Evolutionary conservation across 148 eudicot genomes (phyloP).

Genomic region (Persicaria maculosa): DNA sequence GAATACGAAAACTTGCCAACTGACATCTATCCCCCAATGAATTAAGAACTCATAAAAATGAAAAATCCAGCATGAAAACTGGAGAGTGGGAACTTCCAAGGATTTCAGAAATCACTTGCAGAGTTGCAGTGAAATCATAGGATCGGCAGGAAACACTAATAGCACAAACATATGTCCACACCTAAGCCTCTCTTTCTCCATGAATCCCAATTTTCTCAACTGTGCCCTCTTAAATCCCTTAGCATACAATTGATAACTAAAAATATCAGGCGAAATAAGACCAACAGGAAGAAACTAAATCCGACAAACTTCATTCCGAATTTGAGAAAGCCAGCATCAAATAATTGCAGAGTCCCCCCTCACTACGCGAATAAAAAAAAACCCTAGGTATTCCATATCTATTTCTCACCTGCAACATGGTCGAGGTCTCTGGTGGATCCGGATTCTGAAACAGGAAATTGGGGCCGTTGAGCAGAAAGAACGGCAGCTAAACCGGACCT

Average conservation of each 20-base stretch:
- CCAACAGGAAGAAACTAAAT: too few species aligned
- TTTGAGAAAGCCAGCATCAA: too few species aligned
- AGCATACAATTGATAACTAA: too few species aligned
- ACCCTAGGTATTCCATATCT: too few species aligned
- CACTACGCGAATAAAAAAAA: too few species aligned
- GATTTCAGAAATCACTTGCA: too few species aligned
- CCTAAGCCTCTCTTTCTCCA: neutral
- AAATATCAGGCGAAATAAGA: too few species aligned
- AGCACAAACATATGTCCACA: neutral
- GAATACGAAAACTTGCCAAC: neutral
- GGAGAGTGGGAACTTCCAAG: neutral
- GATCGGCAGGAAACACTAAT: too few species aligned
- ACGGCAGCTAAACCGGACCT: conserved; percentile 33
- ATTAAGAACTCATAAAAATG: neutral
- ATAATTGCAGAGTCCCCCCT: too few species aligned
- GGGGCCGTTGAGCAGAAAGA: conserved; percentile 40
- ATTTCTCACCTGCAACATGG: too few species aligned
- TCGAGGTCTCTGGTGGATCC: conserved; percentile 14
- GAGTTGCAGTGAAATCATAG: too few species aligned
- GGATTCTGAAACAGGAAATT: conserved; percentile 12
- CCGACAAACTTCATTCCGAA: too few species aligned
- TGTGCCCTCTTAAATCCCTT: neutral
- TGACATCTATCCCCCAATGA: neutral
- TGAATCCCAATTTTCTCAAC: neutral
- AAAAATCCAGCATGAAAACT: neutral